Base-by-base conservation (phyloP, 2,329 filamentous ascomycete genomes). In the Basipetospora chlamydospora region DNA sequence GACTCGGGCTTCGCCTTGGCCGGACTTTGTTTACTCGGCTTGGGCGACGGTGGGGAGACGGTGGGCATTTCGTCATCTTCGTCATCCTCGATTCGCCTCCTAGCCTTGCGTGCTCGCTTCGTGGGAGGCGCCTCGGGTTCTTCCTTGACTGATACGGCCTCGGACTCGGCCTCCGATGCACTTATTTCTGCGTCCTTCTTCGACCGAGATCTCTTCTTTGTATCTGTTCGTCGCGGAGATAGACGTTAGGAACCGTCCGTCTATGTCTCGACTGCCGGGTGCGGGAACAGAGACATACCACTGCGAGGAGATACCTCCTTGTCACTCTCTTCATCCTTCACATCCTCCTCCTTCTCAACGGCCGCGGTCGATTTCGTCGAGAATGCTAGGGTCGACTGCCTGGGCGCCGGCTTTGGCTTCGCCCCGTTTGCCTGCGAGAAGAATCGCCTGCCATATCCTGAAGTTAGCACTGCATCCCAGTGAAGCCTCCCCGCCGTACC, bases 301-400 rank as follows among this genome's bases (percentile, higher is more conserved):
- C 58, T 56, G 17, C 52, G 51, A 4, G 57, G 46, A 44, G 35
- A 38, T 3, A 6, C 11, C 6, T 23, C 22, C 6, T 6, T 11
- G 22, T 23, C 22, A 23, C 22, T 23, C 6, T 11, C 22, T 11
- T 13, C 35, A 21, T 26, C 18, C 13, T 30, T 32, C 4, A 20
- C 39, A 23, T 43, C 50, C 43, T 44, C 42, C 35, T 54, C 44
- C 39, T 48, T 47, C 20, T 52, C 48, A 6, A 49, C 43, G 35
- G 51, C 49, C 12, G 41, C 16, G 41, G 55, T 58, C 35, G 56
- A 51, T 50, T 73, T 75, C 33, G 73, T 76, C 25, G 76, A 74
- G 50, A 93, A 93, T 0, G 80, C 70, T 26, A 93, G 61, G 46
- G 77, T 90, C 1, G 82, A 79, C 56, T 94, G 85, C 53, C 85